Evolutionary conservation across 768 basidiomycete genomes (phyloP), one percentile per base, ranked within the genome.

Genomic region (Amanita rubescens): DNA sequence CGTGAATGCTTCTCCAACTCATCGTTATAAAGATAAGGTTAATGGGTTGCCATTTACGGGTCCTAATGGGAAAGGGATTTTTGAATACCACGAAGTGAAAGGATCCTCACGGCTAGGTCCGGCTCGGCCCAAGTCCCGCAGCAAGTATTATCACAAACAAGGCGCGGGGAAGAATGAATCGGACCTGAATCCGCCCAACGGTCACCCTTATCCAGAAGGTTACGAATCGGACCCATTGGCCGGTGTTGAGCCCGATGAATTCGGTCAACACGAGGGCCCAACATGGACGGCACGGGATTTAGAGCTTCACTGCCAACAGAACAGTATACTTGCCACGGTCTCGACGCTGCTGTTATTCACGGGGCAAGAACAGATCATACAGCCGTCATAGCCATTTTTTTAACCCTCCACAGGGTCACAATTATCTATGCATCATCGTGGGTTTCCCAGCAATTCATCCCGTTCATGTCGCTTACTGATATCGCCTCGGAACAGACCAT

Each of bases 211-310:
- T 57, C 63, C 61, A 32, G 66, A 62, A 20, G 61, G 61, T 37
- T 62, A 65, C 45, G 71, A 69, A 33, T 63, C 68, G 10, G 66
- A 67, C 41, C 61, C 65, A 57, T 58, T 63, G 43, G 58, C 55
- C 44, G 64, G 63, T 32, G 55, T 58, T 22, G 60, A 62, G 9
- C 54, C 55, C 22, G 67, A 71, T n/a, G 53, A 57, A 33, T 70
- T 69, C 30, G 64, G 62, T 12, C 70, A 66, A 57, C 65, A 60
- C 49, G 77, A 75, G 58, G 78, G 78, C 33, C 76, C 75, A 35
- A 57, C 82, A 51, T 89, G 86, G 84, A 87, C 83, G 32, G 83
- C 88, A n/a, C 81, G 82, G 53, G 94, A 95, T 61, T 69, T 98
- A 56, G 84, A 90, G 63, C 68, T 86, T 61, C 80, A 89, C 30